A percentile compares a stretch with the other conserved stretches of the same genome.
phyloP scores from a whole-genome alignment of 1,139 yeast species.

The Saccharomyces hybrid region DNA sequence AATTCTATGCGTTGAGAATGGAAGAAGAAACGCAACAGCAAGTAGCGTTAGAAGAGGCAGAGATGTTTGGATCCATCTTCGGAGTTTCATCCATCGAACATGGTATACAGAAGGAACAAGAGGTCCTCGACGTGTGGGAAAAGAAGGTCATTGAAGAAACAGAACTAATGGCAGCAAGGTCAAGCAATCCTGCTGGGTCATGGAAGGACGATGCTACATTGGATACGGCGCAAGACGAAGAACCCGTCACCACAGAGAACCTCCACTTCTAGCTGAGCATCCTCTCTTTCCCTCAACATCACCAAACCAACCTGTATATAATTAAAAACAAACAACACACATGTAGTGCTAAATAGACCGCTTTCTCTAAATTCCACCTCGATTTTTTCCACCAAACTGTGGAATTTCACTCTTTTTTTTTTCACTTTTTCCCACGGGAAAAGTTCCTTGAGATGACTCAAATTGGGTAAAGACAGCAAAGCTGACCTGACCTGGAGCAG shows the following conservation, averaged over 20 bases:
- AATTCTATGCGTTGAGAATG: constrained; percentile 80
- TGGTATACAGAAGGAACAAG: constrained; percentile 68
- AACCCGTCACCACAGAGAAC: not conserved
- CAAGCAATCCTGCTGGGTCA: constrained; percentile 39
- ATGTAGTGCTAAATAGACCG: not conserved
- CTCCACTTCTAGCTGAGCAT: not conserved
- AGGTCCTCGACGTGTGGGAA: constrained; percentile 66
- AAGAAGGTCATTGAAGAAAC: constrained; percentile 58
- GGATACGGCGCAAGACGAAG: not conserved
- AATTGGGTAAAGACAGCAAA: not conserved
- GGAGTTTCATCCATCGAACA: constrained; percentile 53
- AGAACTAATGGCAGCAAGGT: constrained; percentile 38
- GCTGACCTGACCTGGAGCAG: not conserved
- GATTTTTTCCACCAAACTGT: not conserved
- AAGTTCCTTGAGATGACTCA: not conserved
- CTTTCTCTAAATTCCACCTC: not conserved
- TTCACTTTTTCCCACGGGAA: not conserved
- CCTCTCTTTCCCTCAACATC: not conserved
- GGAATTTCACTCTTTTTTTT: not conserved
- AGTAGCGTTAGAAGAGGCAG: constrained; percentile 75
- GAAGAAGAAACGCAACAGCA: constrained; percentile 70
- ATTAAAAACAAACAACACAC: not conserved
- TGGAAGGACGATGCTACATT: constrained; percentile 19
- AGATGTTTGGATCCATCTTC: constrained; percentile 76
- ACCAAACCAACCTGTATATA: not conserved